These are phyloP conservation scores for Sporothrix globosa DNA, from an alignment of 2,329 filamentous ascomycete species.

Conservation along the genomic window DNA sequence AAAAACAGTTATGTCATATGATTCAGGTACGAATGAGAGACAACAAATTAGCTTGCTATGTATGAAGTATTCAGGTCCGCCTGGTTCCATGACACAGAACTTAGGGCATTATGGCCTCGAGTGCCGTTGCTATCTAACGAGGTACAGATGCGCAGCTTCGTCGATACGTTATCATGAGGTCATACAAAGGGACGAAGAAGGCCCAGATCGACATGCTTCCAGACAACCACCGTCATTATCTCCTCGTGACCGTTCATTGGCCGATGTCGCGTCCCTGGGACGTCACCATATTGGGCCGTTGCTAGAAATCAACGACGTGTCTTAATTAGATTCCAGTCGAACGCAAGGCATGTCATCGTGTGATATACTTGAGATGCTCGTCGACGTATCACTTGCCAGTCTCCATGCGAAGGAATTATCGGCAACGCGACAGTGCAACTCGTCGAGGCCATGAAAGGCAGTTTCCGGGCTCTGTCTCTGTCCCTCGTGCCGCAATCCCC, in stretches of 20 bases:
- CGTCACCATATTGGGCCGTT: not conserved
- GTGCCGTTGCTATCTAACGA: not conserved
- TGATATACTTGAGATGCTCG: not conserved
- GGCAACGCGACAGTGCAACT: too few species aligned
- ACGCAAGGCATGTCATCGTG: not conserved
- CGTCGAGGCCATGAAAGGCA: too few species aligned
- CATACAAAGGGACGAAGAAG: too few species aligned
- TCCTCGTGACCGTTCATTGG: not conserved
- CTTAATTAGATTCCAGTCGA: not conserved
- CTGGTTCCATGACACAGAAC: not conserved
- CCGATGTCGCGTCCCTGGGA: too few species aligned
- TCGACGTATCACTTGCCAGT: not conserved
- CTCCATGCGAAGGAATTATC: not conserved
- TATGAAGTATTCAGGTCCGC: not conserved
- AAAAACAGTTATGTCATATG: constrained; percentile 4
- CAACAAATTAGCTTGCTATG: not conserved
- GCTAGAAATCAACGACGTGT: not conserved
- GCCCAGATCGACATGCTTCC: too few species aligned
- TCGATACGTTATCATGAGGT: too few species aligned
- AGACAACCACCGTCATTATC: too few species aligned
- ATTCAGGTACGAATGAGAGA: too few species aligned
- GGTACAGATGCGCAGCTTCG: not conserved
- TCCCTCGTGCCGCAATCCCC: too few species aligned
- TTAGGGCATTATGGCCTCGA: not conserved
- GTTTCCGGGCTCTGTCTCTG: too few species aligned